These are phyloP conservation scores for Yamadazyma triangularis DNA, from an alignment of 1,139 yeast species.

Conservation along the genomic window DNA sequence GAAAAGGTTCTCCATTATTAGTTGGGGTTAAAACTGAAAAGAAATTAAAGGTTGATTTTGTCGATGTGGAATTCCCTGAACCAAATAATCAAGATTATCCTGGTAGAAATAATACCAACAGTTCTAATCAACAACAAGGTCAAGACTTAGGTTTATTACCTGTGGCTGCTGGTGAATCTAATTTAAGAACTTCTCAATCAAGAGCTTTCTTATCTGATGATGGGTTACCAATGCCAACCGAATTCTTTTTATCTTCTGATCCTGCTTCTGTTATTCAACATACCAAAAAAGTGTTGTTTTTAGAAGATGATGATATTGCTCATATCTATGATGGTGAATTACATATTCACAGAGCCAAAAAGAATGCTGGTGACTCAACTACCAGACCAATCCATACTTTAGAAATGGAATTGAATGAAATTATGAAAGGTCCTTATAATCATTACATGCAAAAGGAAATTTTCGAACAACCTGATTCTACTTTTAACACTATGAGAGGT, in stretches of 20 bases:
- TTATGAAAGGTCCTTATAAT: constrained; percentile 94
- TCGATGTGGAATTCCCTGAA: constrained; percentile 95
- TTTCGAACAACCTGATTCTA: constrained; percentile 97
- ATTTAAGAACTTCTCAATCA: constrained; percentile 83
- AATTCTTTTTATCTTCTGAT: constrained; percentile 94
- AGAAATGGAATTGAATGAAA: constrained; percentile 95
- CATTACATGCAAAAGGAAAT: constrained; percentile 99
- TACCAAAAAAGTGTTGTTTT: constrained; percentile 91
- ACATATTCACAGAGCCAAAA: constrained; percentile 95
- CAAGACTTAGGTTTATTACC: constrained; percentile 30
- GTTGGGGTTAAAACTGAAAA: constrained; percentile 96
- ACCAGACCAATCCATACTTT: constrained; percentile 94
- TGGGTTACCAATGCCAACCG: constrained; percentile 90
- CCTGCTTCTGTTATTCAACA: constrained; percentile 98
- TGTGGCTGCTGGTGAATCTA: constrained; percentile 42
- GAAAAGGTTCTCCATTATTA: constrained; percentile 96
- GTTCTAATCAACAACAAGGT: constrained; percentile 1
- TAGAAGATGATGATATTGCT: constrained; percentile 98
- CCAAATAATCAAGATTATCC: constrained; percentile 19
- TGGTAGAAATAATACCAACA: constrained; percentile 1
- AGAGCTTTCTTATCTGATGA: constrained; percentile 91
- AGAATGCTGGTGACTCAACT: constrained; percentile 85
- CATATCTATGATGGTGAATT: constrained; percentile 97
- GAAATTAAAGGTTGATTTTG: constrained; percentile 95
- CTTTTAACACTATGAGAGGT: constrained; percentile 99